Evolutionary conservation across 441 rosid genomes (phyloP).

Genomic region (Croton laevigatus): DNA sequence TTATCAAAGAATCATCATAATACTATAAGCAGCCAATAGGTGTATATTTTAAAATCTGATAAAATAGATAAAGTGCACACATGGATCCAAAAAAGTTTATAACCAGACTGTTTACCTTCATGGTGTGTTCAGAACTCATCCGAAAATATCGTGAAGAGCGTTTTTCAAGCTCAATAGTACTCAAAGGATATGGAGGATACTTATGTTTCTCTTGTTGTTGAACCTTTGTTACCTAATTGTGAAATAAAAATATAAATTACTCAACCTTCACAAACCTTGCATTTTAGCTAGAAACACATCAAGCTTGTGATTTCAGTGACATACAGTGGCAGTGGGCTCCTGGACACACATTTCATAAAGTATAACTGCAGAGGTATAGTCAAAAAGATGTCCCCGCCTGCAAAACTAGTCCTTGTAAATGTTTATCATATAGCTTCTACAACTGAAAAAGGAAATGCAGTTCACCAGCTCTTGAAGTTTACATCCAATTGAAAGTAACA

Average conservation of each 20-base stretch:
- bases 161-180: constrained; percentile 92
- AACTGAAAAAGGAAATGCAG: constrained; percentile 16
- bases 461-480: constrained; percentile 28
- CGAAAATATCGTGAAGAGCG: constrained; percentile 94
- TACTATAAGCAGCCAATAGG: not conserved
- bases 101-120: constrained; percentile 57
- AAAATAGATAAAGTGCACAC: constrained; percentile 1
- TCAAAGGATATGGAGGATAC: constrained; percentile 92
- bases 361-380: constrained; percentile 67
- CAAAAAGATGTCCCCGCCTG: constrained; percentile 98
- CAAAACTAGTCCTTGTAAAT: constrained; percentile 28
- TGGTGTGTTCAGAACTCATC: constrained; percentile 95
- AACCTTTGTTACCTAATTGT: constrained; percentile 70
- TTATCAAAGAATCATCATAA: constrained; percentile 4
- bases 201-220: constrained; percentile 73
- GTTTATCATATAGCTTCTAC: constrained; percentile 8
- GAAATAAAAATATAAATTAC: constrained; percentile 16
- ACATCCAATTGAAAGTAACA: constrained; percentile 82
- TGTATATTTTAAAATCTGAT: constrained; percentile 3
- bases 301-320: constrained; percentile 32
- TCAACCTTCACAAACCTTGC: constrained; percentile 18
- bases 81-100: not conserved
- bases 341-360: constrained; percentile 90
- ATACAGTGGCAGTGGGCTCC: constrained; percentile 86
- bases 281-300: constrained; percentile 19